Base-by-base conservation (phyloP, 2,329 filamentous ascomycete genomes). In the Bipolaris gigantea region DNA sequence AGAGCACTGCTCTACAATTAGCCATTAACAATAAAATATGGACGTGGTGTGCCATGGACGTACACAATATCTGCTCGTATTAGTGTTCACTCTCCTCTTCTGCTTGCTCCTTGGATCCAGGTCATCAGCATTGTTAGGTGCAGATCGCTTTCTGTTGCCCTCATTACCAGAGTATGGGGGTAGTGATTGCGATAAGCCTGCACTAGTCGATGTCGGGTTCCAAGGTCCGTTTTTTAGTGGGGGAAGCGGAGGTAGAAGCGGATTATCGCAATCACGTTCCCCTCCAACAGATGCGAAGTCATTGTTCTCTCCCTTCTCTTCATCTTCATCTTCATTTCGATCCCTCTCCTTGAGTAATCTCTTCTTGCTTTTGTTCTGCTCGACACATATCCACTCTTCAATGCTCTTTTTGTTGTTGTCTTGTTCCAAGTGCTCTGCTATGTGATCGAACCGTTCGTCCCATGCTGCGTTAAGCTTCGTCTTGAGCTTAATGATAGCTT, bases 381-480 rank as follows among this genome's bases (percentile, higher is more conserved):
- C 74, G 2, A 74, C 57, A 50, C 75, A 77, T 0, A 77, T 36
- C 88, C 88, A 90, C 9, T 86, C 78, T 15, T 71, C 70, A 18
- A 88, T 87, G 6, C 73, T 65, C 62, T 66, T 78, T 6, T 75
- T 70, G 2, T 75, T 70, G 2, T 83, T 70, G 2, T 83, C 80
- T 25, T 84, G 85, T 49, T 81, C 81, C 57, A 88, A 86, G 66
- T 91, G 89, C 15, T 83, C 72, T 54, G 92, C 90, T 59, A 96
- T 92, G 66, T 96, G 91, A 62, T 92, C 77, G 59, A 84, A 85
- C 2, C 85, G 74, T 59, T 84, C 80, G 7, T 83, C 82, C 82
- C 83, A 84, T 0, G 85, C 84, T 21, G 82, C 82, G 1, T 79
- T 70, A 4, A 81, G 79, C 32, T 75, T 75, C 19, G 77, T 75